Base-by-base conservation (phyloP, 2,329 filamentous ascomycete species). In the Arthroderma sp. region DNA sequence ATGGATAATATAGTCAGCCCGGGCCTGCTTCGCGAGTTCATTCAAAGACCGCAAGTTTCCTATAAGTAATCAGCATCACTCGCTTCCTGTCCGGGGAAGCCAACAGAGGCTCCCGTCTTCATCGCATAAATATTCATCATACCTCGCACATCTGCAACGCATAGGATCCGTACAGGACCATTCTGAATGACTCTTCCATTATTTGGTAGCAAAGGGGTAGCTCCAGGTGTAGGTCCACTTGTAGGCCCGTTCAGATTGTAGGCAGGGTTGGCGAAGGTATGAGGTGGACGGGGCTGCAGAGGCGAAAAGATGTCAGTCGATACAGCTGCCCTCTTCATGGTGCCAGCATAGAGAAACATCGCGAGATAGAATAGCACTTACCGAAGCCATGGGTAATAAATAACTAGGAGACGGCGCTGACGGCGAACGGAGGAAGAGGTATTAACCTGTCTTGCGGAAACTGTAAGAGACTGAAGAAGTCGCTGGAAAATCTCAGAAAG, bases 1-100 rank as follows among this genome's bases (percentile, higher is more conserved):
- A 68, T 98, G 91, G 59, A 98, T 87, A 66, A 98, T 94, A 70
- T 95, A 87, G 68, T 95, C 87, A 57, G 91, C 91, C 62, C 84
- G 84, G 51, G 91, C 89, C 62, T 91, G 84, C 67, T 86, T 93
- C 53, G 91, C 91, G 50, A 98, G 82, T 50, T 96, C 88, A 69
- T 98, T 98, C 58, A 98, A 73, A 54, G 91, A 95, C 68, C 83
- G 80, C 55, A 98, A 73, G 66, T 96, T 95, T 66, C 91, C 91
- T 98, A 55, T 44, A 45, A 38, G 39, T 42, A 29, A 28, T 8
- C 34, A 38, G 39, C 33, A 38, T 8, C 22, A 38, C 15, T 22
- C 15, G 15, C 15, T 22, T 22, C 15, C 3, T 22, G 15, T 22
- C 15, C 15, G 3, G 3, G 15, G 15, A 22, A 22, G 15, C 15